Conservation (phyloP, 495 filamentous ascomycete genomes). For the Penicillium coprophilum region DNA sequence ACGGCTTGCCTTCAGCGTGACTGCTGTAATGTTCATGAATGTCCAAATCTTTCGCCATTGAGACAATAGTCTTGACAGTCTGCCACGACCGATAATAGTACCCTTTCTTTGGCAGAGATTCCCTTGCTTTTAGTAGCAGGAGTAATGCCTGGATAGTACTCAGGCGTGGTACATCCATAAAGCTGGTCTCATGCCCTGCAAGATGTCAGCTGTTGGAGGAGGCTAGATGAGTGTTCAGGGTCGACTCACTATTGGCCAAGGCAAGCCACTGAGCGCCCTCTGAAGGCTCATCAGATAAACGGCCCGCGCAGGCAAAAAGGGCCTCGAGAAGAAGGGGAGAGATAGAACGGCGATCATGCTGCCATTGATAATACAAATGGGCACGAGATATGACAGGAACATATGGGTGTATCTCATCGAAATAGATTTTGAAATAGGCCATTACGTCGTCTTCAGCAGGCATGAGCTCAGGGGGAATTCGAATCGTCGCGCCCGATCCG, state of each 20-base stretch:
- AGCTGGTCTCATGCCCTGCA: conserved; percentile 87
- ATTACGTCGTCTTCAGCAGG: conserved; percentile 79
- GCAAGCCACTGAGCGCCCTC: conserved; percentile 94
- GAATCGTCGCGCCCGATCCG: conserved; percentile 70
- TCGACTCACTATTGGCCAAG: conserved; percentile 76
- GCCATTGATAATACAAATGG: conserved; percentile 90
- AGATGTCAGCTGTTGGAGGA: conserved; percentile 20
- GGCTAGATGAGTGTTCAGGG: not conserved
- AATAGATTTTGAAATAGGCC: conserved; percentile 90
- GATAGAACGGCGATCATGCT: conserved; percentile 76
- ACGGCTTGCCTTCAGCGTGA: conserved; percentile 69
- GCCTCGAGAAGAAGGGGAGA: conserved; percentile 91
- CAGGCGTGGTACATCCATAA: conserved; percentile 89
- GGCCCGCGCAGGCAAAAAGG: conserved; percentile 89
- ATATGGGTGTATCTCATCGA: conserved; percentile 90
- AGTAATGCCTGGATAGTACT: conserved; percentile 93
- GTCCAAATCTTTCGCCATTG: conserved; percentile 91
- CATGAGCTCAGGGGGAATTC: conserved; percentile 94
- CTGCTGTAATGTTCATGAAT: conserved; percentile 81
- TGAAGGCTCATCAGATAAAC: conserved; percentile 76
- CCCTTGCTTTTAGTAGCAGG: conserved; percentile 85
- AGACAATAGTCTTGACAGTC: conserved; percentile 85
- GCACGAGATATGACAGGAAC: conserved; percentile 87
- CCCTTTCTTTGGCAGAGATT: conserved; percentile 85
- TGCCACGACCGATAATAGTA: conserved; percentile 99